Evolutionary conservation across 352 stramenopile genomes (phyloP), one percentile per base, ranked within the genome.

Genomic region (Phytopythium kandeliae): DNA sequence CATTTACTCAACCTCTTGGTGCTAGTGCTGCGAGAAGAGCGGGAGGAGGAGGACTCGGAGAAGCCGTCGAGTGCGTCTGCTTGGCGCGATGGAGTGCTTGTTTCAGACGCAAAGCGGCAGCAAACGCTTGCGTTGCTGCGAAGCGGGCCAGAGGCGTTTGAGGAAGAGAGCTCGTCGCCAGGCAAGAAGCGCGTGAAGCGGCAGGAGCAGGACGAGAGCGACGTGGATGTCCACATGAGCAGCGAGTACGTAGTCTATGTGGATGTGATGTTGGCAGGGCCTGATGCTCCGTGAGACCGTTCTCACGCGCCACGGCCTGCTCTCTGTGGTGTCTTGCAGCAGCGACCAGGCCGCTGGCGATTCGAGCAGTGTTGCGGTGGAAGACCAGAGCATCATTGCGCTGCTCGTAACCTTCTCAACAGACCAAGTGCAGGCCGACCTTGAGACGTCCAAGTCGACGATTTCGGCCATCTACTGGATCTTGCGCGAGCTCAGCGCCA

Each of bases 401-500:
- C 56, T 89, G 37, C 63, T 92, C 4, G 75, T 82, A 22, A 57
- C 56, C 0, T 56, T 89, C 31, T 74, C 72, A 10, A 85, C 84
- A 24, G 79, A 91, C 50, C 76, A 86, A 45, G 65, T 86, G n/a
- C 69, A 89, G 33, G 70, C 85, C 53, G 77, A 89, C 28, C 86
- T 91, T 15, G 78, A 89, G 37, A 86, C 75, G 0, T 85, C 74
- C 13, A 92, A 92, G 55, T 86, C 71, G 13, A 90, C 76, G 2
- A 78, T 90, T 30, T 86, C 81, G 4, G 72, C 75, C 0, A 84
- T 92, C 28, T 90, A 92, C 41, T 92, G 81, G 81, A 83, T 94
- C 24, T 47, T 94, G 19, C 81, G 79, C 16, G 73, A 86, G 42
- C 55, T 92, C 16, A 64, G 74, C 24, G 62, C 53, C 15, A 54